Evolutionary conservation across 2,329 filamentous ascomycete genomes (phyloP).

Genomic region (Rhexocercosporidium sp.): DNA sequence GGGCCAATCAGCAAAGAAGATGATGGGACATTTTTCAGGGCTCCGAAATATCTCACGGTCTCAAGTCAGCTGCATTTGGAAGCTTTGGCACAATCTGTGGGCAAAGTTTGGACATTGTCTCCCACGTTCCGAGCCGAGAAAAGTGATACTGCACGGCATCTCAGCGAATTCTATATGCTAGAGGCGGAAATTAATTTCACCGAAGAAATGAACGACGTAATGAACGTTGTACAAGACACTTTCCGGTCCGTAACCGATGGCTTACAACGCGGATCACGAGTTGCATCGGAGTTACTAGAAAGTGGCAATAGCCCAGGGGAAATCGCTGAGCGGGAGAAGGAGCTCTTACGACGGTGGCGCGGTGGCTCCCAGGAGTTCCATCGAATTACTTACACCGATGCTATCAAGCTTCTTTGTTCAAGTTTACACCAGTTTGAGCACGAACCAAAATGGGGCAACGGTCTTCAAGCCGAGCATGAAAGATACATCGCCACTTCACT

Average conservation of each 20-base stretch:
- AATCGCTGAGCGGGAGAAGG: conserved; percentile 35
- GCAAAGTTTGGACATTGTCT: conserved; percentile 91
- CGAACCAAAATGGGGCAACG: conserved; percentile 71
- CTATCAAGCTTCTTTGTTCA: conserved; percentile 70
- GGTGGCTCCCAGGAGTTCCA: conserved; percentile 73
- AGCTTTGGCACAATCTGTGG: conserved; percentile 84
- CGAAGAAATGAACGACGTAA: conserved; percentile 70
- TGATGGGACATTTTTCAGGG: conserved; percentile 73
- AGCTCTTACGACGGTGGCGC: conserved; percentile 73
- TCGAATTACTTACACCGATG: conserved; percentile 81
- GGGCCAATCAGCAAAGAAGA: conserved; percentile 39
- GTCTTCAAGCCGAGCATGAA: conserved; percentile 91
- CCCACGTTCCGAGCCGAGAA: conserved; percentile 93
- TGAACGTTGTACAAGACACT: conserved; percentile 81
- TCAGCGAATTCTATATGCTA: conserved; percentile 99
- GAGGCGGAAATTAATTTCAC: conserved; percentile 89
- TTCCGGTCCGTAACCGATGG: conserved; percentile 60
- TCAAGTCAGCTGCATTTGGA: conserved; percentile 95
- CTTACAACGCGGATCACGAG: conserved; percentile 44
- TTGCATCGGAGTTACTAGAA: conserved; percentile 57
- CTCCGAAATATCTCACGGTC: conserved; percentile 93
- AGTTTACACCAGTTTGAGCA: conserved; percentile 68
- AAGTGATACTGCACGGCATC: conserved; percentile 89
- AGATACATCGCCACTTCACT: conserved; percentile 77
- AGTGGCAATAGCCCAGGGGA: neutral